These are phyloP conservation scores for Globisporangium splendens DNA, from an alignment of 352 stramenopile genomes.

Conservation along the genomic window DNA sequence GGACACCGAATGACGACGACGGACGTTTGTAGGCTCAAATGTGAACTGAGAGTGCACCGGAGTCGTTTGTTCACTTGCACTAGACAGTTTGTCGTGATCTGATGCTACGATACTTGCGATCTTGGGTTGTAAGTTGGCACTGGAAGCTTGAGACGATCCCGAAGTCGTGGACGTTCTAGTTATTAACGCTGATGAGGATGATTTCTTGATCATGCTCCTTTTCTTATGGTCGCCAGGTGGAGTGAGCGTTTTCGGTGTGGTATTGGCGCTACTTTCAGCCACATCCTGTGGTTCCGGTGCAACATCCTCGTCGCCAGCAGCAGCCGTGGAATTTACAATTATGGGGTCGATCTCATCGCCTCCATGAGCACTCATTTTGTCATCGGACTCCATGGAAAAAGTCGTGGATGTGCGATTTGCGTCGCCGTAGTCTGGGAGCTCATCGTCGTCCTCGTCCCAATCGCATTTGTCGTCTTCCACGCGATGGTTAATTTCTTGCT, in stretches of 20 bases:
- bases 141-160: not conserved
- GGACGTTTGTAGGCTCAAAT: conserved; percentile 31
- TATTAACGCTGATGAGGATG: not conserved
- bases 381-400: not conserved
- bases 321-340: not conserved
- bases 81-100: not conserved
- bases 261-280: too few relatives aligned
- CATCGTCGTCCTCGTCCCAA: conserved; percentile 1
- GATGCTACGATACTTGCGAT: not conserved
- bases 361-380: not conserved
- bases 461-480: conserved; percentile 4
- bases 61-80: not conserved
- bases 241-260: too few relatives aligned
- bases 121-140: not conserved
- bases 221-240: too few relatives aligned
- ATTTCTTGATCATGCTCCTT: too few relatives aligned
- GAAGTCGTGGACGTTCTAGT: not conserved
- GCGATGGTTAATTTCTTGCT: not conserved
- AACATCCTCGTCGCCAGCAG: conserved; percentile 8
- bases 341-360: too few relatives aligned
- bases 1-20: not conserved
- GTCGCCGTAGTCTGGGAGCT: conserved; percentile 7
- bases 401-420: not conserved
- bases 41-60: conserved; percentile 7
- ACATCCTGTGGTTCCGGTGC: conserved; percentile 4